Evolutionary conservation across 148 eudicot species (phyloP).

Genomic region (Gaultheria prostrata): DNA sequence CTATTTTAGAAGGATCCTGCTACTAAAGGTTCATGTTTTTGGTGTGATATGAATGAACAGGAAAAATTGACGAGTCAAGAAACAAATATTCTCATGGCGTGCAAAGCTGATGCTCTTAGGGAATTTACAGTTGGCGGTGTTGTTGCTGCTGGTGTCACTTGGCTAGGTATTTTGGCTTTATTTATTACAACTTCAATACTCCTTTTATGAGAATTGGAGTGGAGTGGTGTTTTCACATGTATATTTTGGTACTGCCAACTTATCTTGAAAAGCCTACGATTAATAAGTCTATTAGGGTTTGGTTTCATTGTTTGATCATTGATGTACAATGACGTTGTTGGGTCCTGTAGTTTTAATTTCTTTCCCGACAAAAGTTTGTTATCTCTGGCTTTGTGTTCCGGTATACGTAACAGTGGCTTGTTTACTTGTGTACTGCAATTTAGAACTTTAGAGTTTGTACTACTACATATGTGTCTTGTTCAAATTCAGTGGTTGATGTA

Average conservation of each 20-base stretch:
- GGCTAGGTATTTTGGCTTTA: slow-evolving; percentile 36
- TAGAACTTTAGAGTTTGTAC: neutral
- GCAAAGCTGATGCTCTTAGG: slow-evolving; percentile 36
- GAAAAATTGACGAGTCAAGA: slow-evolving; percentile 42
- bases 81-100: slow-evolving; percentile 29
- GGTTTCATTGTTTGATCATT: neutral
- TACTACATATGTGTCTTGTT: neutral
- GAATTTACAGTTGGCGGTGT: slow-evolving; percentile 33
- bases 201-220: neutral
- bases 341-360: neutral
- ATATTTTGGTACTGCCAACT: neutral
- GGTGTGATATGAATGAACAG: slow-evolving; percentile 19
- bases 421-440: neutral
- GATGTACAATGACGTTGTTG: neutral
- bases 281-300: neutral
- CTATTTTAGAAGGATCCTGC: no score
- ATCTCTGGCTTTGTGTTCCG: neutral
- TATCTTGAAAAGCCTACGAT: neutral
- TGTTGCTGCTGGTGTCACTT: slow-evolving; percentile 30
- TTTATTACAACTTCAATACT: neutral
- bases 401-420: neutral
- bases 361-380: neutral
- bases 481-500: no score
- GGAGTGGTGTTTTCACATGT: neutral
- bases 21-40: neutral